These are phyloP conservation scores for Tetrapisispora phaffii DNA, from an alignment of 805 yeast genomes.

Conservation along the genomic window DNA sequence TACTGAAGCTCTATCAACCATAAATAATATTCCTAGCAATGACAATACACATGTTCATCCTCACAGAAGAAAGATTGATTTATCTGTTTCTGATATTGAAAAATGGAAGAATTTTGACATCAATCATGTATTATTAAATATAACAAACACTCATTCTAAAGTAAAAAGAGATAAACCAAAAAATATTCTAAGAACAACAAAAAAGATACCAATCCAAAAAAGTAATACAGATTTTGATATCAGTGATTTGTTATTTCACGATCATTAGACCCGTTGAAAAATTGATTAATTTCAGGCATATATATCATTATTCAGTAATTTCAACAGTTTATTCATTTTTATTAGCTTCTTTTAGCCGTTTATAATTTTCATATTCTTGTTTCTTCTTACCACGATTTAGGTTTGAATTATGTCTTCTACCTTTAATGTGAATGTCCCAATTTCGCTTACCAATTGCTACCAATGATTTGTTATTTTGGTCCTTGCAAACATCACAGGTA, in stretches of 20 bases:
- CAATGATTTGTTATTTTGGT: conserved; percentile 42
- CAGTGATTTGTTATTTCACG: neutral
- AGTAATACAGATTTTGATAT: neutral
- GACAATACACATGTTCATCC: neutral
- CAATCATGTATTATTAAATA: neutral
- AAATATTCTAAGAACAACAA: neutral
- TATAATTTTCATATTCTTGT: conserved; percentile 43
- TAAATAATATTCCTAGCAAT: neutral
- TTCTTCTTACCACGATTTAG: conserved; percentile 39
- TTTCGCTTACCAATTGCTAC: conserved; percentile 65
- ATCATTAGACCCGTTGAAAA: neutral
- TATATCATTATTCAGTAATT: neutral
- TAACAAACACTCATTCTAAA: neutral
- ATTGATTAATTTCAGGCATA: neutral
- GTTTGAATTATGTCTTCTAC: conserved; percentile 59
- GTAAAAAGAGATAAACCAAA: too few relatives aligned
- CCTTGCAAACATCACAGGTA: conserved; percentile 56
- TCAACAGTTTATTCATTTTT: neutral
- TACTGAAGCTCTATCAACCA: neutral
- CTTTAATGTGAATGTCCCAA: conserved; percentile 57
- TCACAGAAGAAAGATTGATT: conserved; percentile 1
- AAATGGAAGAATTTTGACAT: neutral
- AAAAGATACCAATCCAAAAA: neutral
- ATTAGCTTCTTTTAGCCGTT: conserved; percentile 2
- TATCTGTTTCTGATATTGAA: neutral